Base-by-base conservation (phyloP, 1,284 basidiomycete genomes). In the Ceratorhiza oryzae-sativae region DNA sequence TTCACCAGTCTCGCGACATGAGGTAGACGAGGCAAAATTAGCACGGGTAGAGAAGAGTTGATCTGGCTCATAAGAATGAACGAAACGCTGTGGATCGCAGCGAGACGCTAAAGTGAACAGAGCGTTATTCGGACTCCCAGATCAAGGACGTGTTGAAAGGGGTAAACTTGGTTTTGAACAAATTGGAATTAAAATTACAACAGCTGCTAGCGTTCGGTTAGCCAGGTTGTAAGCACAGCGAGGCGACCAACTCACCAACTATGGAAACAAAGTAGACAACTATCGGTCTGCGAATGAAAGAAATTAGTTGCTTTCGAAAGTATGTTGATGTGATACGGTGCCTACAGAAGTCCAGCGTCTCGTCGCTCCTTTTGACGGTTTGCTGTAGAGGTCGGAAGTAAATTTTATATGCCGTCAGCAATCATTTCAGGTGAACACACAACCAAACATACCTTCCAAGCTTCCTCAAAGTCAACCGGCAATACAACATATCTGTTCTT, bases 401-500 rank as follows among this genome's bases (percentile, higher is more conserved):
- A 77, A 73, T 65, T 77, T 74, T 76, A 73, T 73, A 25, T 46
- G 46, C 42, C 58, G 56, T 53, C 32, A 58, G 45, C 60, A 71
- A 55, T 56, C 72, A 55, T 77, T 76, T 75, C 75, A 77, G 72
- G 75, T 76, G 79, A 75, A 80, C 77, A 76, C 80, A 79, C 73
- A 63, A 60, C 55, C 76, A 79, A 73, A 79, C 15, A 88, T 77
- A 96, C 94, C 86, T 97, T 98, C 95, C 95, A 98, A 78, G 94
- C 94, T 82, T 98, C 95, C 80, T 99, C 97, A 80, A 98, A 99
- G 86, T 99, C 97, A 36, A 92, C 88, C 0, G 97, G 97, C 59
- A 99, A 85, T 79, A 99, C 97, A 71, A 99, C 88, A 81, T 99
- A 99, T 78, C 97, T 90, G 81, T 98, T 98, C 85, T 97, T 98